Percentiles rank a stretch among this genome's conserved stretches.
These are phyloP conservation scores for Leersia perrieri DNA, from an alignment of 176 grass and related monocot genomes.

Conservation along the genomic window DNA sequence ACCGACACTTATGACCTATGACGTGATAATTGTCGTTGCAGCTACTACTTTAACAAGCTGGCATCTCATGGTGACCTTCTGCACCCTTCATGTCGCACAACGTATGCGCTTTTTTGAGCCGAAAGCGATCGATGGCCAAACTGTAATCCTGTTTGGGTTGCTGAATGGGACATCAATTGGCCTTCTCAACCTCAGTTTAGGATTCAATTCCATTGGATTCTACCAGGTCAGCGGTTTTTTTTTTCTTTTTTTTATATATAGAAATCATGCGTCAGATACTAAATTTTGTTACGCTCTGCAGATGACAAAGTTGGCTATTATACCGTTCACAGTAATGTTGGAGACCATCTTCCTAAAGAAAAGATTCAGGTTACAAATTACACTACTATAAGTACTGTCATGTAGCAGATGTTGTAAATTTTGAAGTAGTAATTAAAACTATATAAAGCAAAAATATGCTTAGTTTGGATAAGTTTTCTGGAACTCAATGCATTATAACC, in stretches of 20 bases:
- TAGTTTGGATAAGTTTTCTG: background rate
- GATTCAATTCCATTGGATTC: conserved; percentile 92
- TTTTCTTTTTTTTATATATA: too few species aligned
- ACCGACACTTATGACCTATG: background rate
- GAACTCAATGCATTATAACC: background rate
- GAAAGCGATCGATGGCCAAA: conserved; percentile 59
- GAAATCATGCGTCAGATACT: background rate
- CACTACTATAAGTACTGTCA: background rate
- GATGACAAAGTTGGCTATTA: conserved; percentile 97
- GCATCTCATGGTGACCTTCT: conserved; percentile 95
- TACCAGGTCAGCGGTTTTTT: conserved; percentile 54
- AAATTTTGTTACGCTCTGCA: conserved; percentile 29
- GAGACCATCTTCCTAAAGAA: conserved; percentile 88
- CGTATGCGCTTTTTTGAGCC: conserved; percentile 74
- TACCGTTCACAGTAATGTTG: conserved; percentile 85
- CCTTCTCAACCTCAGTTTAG: conserved; percentile 88
- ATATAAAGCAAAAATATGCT: background rate
- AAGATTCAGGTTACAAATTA: conserved; percentile 71
- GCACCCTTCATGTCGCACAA: conserved; percentile 75
- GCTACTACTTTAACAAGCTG: conserved; percentile 92
- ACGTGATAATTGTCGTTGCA: conserved; percentile 26
- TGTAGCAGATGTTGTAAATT: background rate
- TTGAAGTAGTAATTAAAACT: too few species aligned
- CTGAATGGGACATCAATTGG: conserved; percentile 88
- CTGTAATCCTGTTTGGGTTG: conserved; percentile 73